Evolutionary conservation across 1,284 basidiomycete species (phyloP).

Genomic region (Sanghuangporus sanghuang): DNA sequence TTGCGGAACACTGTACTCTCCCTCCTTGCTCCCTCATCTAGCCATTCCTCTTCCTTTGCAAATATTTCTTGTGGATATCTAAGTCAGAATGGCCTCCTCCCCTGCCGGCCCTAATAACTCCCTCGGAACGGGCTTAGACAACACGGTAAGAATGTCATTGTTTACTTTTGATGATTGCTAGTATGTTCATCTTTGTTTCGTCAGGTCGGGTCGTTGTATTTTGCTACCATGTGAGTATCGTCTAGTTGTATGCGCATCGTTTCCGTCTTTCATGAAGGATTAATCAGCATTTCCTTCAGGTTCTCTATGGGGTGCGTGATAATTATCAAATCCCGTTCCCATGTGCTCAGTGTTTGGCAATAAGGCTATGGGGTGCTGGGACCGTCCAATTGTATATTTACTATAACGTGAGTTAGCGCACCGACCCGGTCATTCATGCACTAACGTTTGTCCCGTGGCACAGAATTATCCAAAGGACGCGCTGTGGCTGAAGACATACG

Average conservation of each 20-base stretch:
- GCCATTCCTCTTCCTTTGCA: too few relatives aligned
- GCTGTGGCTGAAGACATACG: conserved; percentile 5
- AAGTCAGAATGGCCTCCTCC: too few relatives aligned
- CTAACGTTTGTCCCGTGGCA: not conserved
- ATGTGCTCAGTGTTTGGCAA: not conserved
- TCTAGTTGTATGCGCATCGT: not conserved
- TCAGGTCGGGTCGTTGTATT: conserved; percentile 12
- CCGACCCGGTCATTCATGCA: not conserved
- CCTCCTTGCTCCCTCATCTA: too few relatives aligned
- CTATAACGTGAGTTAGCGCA: conserved; percentile 3
- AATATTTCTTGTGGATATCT: too few relatives aligned
- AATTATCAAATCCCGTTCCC: not conserved
- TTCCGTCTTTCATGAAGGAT: too few relatives aligned
- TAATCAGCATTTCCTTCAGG: not conserved
- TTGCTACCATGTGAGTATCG: conserved; percentile 9
- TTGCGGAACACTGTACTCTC: too few relatives aligned
- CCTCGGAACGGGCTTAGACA: too few relatives aligned
- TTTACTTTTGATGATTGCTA: not conserved
- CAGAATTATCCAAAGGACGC: conserved; percentile 9
- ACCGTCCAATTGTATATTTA: conserved; percentile 16
- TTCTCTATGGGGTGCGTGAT: conserved; percentile 13
- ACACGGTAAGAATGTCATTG: not conserved
- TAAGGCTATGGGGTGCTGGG: conserved; percentile 15
- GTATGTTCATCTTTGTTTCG: not conserved
- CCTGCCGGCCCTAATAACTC: too few relatives aligned